Base-by-base conservation (phyloP, 805 yeast genomes). In the Priceomyces haplophilus region DNA sequence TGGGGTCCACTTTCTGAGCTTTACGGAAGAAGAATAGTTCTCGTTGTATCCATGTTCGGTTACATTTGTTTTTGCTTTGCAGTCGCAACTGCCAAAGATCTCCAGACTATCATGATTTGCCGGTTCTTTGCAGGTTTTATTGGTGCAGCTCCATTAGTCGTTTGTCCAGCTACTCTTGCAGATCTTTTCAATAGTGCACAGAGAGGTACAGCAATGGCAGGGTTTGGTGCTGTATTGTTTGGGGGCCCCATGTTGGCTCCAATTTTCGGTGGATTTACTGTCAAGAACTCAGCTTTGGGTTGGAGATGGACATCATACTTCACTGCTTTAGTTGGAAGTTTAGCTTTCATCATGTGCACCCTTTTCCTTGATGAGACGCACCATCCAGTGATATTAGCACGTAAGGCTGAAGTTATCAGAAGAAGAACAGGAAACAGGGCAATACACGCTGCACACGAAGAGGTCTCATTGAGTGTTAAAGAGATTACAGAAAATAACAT, bases 121-220 rank as follows among this genome's bases (percentile, higher is more conserved):
- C 76, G 96, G 49, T 88, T 86, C 56, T 82, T 88, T 59, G 82
- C 83, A 19, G 95, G 96, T 42, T 75, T 82, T 54, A 64, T 83
- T 44, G 96, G 95, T 50, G 88, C 95, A 16, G 88, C 93, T 32
- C 88, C 95, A 1, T 62, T 89, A 55, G 91, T 86, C 20, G 88
- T 87, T 32, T 62, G 93, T 7, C 95, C 96, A 20, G 96, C 96
- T 38, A 76, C 84, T 0, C 83, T 88, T 69, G 85, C 95, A 6
- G 97, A 89, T 62, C 73, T 88, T 73, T 88, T 80, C 58, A 78
- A 76, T 50, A 79, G 80, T 44, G 60, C 60, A 29, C 58, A 72
- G 18, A 78, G 97, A 65, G 97, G 97, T 52, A 76, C 73, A 39
- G 95, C 96, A 15, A 72, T 88, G 52, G 70, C 83, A 7, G 49